Percentiles rank a stretch among this genome's conserved stretches.
These are phyloP conservation scores for Crucibulum laeve DNA, from an alignment of 768 basidiomycete genomes.

Conservation along the genomic window DNA sequence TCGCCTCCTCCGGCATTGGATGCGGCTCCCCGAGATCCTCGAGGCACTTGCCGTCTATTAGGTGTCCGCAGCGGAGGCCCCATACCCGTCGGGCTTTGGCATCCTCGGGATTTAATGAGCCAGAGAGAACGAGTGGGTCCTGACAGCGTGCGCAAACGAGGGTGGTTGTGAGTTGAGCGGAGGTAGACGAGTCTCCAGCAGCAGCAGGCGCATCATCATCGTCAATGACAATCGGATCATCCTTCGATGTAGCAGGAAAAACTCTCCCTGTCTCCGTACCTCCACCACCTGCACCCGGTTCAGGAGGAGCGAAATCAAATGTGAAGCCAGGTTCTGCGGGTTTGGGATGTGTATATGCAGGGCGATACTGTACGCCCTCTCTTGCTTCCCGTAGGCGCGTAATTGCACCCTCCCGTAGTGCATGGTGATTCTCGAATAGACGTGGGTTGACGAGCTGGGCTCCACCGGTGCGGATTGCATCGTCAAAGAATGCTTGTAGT, in stretches of 20 bases:
- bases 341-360: slow-evolving; percentile 62
- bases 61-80: slow-evolving; percentile 73
- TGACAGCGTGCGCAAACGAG: slow-evolving; percentile 68
- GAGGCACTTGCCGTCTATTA: slow-evolving; percentile 76
- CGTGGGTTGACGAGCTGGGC: no score
- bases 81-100: slow-evolving; percentile 49
- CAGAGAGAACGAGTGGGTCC: slow-evolving; percentile 56
- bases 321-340: slow-evolving; percentile 60
- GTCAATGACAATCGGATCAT: slow-evolving; percentile 44
- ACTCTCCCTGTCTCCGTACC: slow-evolving; percentile 9
- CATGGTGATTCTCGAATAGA: not conserved
- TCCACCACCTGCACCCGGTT: slow-evolving; percentile 17
- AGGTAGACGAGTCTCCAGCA: not conserved
- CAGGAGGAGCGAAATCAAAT: slow-evolving; percentile 55
- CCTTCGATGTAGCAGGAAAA: slow-evolving; percentile 26
- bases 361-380: slow-evolving; percentile 41
- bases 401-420: slow-evolving; percentile 3
- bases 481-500: not conserved
- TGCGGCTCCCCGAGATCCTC: slow-evolving; percentile 49
- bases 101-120: slow-evolving; percentile 42
- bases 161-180: slow-evolving; percentile 26
- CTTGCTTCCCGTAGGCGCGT: slow-evolving; percentile 4
- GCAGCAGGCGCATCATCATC: slow-evolving; percentile 29
- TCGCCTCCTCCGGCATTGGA: slow-evolving; percentile 8
- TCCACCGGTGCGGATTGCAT: not conserved